These are phyloP conservation scores for carrot (Daucus carota) DNA, from an alignment of 129 eudicot species.

Conservation along the genomic window DH1_v3.0 NC_030387.2:3427001-3427500, in stretches of 20 bases:
- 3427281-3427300: not conserved
- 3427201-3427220: slow-evolving; percentile 1
- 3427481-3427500: too few species aligned
- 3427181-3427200: not conserved
- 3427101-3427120: not conserved
- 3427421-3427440: not conserved
- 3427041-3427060: not conserved
- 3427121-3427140: not conserved
- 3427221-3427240: not conserved
- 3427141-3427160: not conserved
- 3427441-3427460: too few species aligned
- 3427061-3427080: not conserved
- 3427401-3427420: not conserved
- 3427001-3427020: not conserved
- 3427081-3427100: not conserved
- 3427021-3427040: not conserved
- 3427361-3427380: too few species aligned
- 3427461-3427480: too few species aligned
- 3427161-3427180: not conserved
- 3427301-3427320: not conserved
- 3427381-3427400: not conserved
- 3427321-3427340: slow-evolving; percentile 6
- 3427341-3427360: not conserved
- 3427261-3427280: not conserved
- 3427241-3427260: not conserved